Base-by-base conservation (phyloP, 805 yeast species). In the Sugiyamaella floridensis region DNA sequence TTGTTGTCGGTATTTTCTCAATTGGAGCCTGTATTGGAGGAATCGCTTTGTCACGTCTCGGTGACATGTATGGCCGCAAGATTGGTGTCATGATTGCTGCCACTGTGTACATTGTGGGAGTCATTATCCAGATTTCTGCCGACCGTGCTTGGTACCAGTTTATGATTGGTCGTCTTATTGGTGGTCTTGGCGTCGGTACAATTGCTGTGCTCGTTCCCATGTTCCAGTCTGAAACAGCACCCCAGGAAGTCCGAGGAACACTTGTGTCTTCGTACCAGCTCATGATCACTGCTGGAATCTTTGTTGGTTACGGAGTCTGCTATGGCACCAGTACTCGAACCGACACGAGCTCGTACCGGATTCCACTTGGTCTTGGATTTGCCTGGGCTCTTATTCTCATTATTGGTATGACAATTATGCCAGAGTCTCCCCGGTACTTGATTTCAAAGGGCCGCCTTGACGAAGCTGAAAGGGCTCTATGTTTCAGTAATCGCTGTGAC, bases 161-260 rank as follows among this genome's bases (percentile, higher is more conserved):
- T 81, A 77, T 82, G 58, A 81, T 79, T n/a, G 92, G 92, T 4
- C 75, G 93, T 63, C 77, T 79, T 28, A 71, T 86, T 57, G 82
- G 87, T 28, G 95, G 96, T 54, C 60, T 85, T 10, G 86, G 87
- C 54, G 88, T 87, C 55, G 96, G 96, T 60, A 80, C 81, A 55
- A 76, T 86, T 41, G 81, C 90, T 40, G 88, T 89, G 44, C 75
- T 84, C 53, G 86, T 85, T 34, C 90, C 95, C 48, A 70, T 87
- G 66, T 86, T 85, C 65, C 83, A 84, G 73, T 85, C 90, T 32
- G 88, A 86, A 67, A 82, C 86, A 40, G 79, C 89, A 15, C 93
- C 93, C 26, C 81, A 78, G 61, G 82, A 85, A 76, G 79, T 86
- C 48, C 76, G 95, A 71, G 95, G 95, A 60, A 80, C 89, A 16